Percentiles rank a stretch among this genome's conserved stretches.
Conservation (phyloP, 1,139 yeast genomes). For the Nakaseomyces uthaithaninus region DNA sequence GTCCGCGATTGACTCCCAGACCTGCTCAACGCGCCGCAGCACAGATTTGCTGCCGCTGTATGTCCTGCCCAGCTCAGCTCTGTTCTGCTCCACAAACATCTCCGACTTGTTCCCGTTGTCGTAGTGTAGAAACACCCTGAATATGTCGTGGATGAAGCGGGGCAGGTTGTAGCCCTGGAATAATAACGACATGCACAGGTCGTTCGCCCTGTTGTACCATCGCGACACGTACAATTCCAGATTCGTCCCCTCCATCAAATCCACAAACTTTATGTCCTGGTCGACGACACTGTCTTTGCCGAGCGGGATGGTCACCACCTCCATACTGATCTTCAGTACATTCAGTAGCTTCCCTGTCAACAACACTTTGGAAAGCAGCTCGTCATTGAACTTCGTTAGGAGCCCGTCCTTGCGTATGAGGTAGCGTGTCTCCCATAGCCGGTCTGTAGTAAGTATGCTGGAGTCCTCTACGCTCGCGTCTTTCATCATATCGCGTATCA, state of each 20-base stretch:
- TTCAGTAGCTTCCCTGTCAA: slow-evolving; percentile 81
- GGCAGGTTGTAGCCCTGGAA: slow-evolving; percentile 53
- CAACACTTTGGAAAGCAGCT: slow-evolving; percentile 44
- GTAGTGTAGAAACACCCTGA: slow-evolving; percentile 48
- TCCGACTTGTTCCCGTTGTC: slow-evolving; percentile 34
- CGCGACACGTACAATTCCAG: slow-evolving; percentile 50
- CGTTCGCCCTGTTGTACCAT: slow-evolving; percentile 66
- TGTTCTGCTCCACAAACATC: slow-evolving; percentile 20
- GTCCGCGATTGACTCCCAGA: slow-evolving; percentile 15
- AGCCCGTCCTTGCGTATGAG: slow-evolving; percentile 69
- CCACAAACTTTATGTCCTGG: slow-evolving; percentile 14
- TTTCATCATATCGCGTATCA: slow-evolving; percentile 42
- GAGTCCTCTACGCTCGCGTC: slow-evolving; percentile 25
- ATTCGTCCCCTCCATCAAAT: slow-evolving; percentile 49
- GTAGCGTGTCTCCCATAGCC: slow-evolving; percentile 82
- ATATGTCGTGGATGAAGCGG: slow-evolving; percentile 42
- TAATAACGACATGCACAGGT: slow-evolving; percentile 48
- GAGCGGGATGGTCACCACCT: slow-evolving; percentile 8
- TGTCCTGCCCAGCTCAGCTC: slow-evolving; percentile 24
- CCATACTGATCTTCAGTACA: slow-evolving; percentile 34
- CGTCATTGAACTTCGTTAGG: slow-evolving; percentile 50
- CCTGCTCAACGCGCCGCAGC: slow-evolving; percentile 21
- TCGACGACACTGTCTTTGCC: not conserved
- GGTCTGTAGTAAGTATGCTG: slow-evolving; percentile 51
- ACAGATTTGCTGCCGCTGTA: slow-evolving; percentile 12